phyloP scores from a whole-genome alignment of 768 basidiomycete genomes.

The Galerina marginata region DNA sequence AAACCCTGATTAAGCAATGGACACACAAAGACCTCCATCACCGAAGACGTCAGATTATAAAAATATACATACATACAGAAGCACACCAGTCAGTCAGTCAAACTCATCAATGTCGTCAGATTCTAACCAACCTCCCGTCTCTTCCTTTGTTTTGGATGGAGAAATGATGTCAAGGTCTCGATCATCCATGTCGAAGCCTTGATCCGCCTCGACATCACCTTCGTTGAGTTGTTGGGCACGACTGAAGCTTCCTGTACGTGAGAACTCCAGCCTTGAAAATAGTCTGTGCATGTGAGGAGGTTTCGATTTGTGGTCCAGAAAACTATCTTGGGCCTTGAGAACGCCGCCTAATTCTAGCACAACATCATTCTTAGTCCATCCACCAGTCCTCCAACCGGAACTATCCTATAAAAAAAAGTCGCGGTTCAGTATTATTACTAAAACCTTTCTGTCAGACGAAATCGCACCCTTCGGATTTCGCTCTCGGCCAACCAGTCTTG shows the following conservation, averaged over 20 bases:
- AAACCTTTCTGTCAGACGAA: neutral
- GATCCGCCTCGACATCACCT: conserved; percentile 31
- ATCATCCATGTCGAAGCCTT: conserved; percentile 36
- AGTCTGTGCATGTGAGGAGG: conserved; percentile 26
- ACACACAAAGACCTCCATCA: neutral
- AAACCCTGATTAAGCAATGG: neutral
- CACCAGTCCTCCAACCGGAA: conserved; percentile 35
- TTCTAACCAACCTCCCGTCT: conserved; percentile 56
- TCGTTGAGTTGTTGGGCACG: conserved; percentile 40
- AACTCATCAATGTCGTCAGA: conserved; percentile 64
- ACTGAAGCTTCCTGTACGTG: conserved; percentile 35
- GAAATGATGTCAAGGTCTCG: conserved; percentile 14
- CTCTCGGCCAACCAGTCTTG: conserved; percentile 59
- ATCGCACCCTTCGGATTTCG: conserved; percentile 23
- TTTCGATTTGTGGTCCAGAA: conserved; percentile 6
- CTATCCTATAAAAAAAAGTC: conserved; percentile 22
- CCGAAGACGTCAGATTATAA: too few relatives aligned
- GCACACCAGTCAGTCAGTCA: neutral
- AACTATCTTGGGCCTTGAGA: conserved; percentile 50
- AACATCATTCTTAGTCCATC: conserved; percentile 59
- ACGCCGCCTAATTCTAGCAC: conserved; percentile 64
- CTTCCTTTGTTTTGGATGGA: conserved; percentile 8
- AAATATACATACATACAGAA: neutral
- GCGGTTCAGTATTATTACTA: conserved; percentile 1
- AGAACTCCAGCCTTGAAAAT: conserved; percentile 61